These are phyloP conservation scores for Scutellaria baicalensis DNA, from an alignment of 257 asterid genomes.

Conservation along the genomic window DNA sequence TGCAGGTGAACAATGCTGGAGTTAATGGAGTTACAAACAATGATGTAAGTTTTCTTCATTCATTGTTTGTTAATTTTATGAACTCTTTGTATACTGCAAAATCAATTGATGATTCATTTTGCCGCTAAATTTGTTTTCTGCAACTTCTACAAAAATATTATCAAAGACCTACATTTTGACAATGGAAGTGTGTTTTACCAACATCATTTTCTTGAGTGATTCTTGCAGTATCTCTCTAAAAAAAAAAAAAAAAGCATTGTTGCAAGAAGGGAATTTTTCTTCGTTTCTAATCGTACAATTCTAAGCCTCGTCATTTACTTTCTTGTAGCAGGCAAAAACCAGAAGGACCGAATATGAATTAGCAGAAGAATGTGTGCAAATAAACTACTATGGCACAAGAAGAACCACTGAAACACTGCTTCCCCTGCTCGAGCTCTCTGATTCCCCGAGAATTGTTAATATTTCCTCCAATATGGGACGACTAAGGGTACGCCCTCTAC, in stretches of 20 bases:
- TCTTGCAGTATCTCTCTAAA: too few species aligned
- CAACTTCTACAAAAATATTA: too few species aligned
- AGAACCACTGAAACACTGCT: conserved; percentile 33
- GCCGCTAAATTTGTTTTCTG: too few species aligned
- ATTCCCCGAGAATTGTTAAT: conserved; percentile 59
- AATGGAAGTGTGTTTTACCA: too few species aligned
- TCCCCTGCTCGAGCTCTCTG: conserved; percentile 51
- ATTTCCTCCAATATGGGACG: conserved; percentile 45
- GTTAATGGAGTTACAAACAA: conserved; percentile 14
- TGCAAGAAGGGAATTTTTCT: too few species aligned
- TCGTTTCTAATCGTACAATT: too few species aligned
- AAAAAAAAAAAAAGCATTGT: too few species aligned
- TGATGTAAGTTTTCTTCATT: conserved; percentile 7
- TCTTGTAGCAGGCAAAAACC: conserved; percentile 11
- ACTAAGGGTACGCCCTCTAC: conserved; percentile 24
- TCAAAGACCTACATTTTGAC: too few species aligned
- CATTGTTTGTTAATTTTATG: background rate
- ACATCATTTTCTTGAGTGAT: too few species aligned
- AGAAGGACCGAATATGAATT: conserved; percentile 25
- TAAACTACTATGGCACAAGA: conserved; percentile 47
- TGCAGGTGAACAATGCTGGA: conserved; percentile 52
- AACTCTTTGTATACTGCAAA: background rate
- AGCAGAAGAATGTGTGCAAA: conserved; percentile 38
- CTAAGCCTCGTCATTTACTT: background rate
- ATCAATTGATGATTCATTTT: background rate